Base-by-base conservation (phyloP, 2,329 filamentous ascomycete genomes). In the Botrytis medusae region DNA sequence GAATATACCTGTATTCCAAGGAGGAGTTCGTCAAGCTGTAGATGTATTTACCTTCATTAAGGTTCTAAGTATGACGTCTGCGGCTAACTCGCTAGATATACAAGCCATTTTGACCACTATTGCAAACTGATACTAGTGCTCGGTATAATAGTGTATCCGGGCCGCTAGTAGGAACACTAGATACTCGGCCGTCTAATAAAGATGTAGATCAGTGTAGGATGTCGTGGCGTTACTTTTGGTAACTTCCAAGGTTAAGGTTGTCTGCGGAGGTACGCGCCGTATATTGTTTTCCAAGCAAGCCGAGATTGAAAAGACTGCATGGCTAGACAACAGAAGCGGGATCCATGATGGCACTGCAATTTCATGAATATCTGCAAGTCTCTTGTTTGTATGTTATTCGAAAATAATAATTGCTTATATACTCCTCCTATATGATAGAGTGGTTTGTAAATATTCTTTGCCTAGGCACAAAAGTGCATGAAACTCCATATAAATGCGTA, bases 401-500 rank as follows among this genome's bases (percentile, higher is more conserved):
- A 4, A 54, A 67, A 40, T 40, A 54, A 32, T 29, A 40, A 51
- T 22, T 25, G 25, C 46, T 48, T 54, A 14, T 40, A 32, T 22
- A n/a, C 34, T 29, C 46, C 29, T 32, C 40, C 34, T 40, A 54
- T 40, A 5, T 54, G 34, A 68, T 25, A 25, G 64, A n/a, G 63
- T 16, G 8, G 9, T 40, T 29, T 40, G 25, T 54, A 40, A 40
- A 40, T 54, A 14, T 68, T 29, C 32, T 68, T 57, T 9, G 57
- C 34, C 16, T 68, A 42, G 22, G 46, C 29, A 64, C 20, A 34
- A 40, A 40, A 68, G 14, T 42, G 46, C 34, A 25, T 68, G 18
- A 60, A 46, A 60, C 60, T 72, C 61, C 62, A 59, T 44, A 62
- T 68, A 68, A 72, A 72, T 72, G 70, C 71, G 25, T 62, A 40